A percentile compares a stretch with the other conserved stretches of the same genome.
These are phyloP conservation scores for Glonium stellatum DNA, from an alignment of 495 filamentous ascomycete genomes.

Conservation along the genomic window DNA sequence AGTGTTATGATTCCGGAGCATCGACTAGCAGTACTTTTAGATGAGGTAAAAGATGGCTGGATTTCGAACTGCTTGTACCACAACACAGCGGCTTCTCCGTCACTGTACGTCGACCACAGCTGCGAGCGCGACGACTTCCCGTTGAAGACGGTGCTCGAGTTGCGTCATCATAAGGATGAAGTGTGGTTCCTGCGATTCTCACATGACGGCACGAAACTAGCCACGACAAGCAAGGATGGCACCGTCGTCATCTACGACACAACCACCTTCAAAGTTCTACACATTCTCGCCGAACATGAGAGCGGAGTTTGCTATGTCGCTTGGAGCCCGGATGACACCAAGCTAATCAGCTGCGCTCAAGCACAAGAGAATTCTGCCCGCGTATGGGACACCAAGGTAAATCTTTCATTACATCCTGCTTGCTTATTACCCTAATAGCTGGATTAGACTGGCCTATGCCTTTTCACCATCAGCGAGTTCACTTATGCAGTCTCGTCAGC, in stretches of 20 bases:
- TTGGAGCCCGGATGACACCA: conserved; percentile 88
- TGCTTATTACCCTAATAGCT: not conserved
- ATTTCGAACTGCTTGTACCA: conserved; percentile 83
- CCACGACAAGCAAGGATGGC: conserved; percentile 69
- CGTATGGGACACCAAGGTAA: conserved; percentile 73
- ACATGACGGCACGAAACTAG: conserved; percentile 76
- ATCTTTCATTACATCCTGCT: conserved; percentile 25
- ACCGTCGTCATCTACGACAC: conserved; percentile 80
- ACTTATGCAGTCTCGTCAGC: conserved; percentile 77
- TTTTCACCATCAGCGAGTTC: conserved; percentile 60
- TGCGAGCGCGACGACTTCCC: conserved; percentile 81
- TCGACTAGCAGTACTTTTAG: conserved; percentile 75
- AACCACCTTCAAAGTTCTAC: conserved; percentile 55
- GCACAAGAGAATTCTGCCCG: conserved; percentile 69
- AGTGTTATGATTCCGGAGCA: conserved; percentile 98
- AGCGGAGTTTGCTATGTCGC: conserved; percentile 64
- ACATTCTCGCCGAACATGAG: conserved; percentile 57
- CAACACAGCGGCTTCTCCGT: conserved; percentile 69
- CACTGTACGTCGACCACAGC: conserved; percentile 79
- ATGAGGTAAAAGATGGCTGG: conserved; percentile 74
- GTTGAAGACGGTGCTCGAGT: conserved; percentile 52
- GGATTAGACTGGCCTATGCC: conserved; percentile 58
- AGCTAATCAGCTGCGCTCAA: conserved; percentile 72
- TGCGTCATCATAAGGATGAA: conserved; percentile 73
- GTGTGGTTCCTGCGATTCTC: conserved; percentile 90